These are phyloP conservation scores for Dothidotthia symphoricarpi DNA, from an alignment of 2,329 filamentous ascomycete genomes.

Conservation along the genomic window DNA sequence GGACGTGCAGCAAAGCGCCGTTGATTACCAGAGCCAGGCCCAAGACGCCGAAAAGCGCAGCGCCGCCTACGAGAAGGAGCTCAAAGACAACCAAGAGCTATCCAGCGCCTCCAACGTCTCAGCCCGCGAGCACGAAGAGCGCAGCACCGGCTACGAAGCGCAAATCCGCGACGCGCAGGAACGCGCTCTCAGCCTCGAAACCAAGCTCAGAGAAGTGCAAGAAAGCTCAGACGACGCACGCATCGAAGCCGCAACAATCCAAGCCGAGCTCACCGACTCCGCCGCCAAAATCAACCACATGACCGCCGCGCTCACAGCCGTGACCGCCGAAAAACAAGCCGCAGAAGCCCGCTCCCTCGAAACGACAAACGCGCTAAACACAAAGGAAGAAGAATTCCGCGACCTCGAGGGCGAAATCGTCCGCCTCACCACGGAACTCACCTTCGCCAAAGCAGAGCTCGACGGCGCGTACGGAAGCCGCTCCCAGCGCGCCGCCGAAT, in stretches of 20 bases:
- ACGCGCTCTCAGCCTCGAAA: slow-evolving; percentile 35
- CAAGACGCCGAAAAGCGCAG: slow-evolving; percentile 28
- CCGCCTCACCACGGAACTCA: slow-evolving; percentile 71
- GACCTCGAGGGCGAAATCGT: slow-evolving; percentile 62
- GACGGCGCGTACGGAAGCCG: slow-evolving; percentile 89
- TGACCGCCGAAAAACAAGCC: slow-evolving; percentile 33
- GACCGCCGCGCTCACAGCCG: slow-evolving; percentile 23
- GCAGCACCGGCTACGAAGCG: slow-evolving; percentile 32
- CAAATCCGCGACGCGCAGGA: slow-evolving; percentile 34
- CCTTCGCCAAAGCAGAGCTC: slow-evolving; percentile 86
- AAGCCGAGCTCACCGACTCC: slow-evolving; percentile 39
- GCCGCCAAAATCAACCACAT: slow-evolving; percentile 32
- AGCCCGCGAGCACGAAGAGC: slow-evolving; percentile 22
- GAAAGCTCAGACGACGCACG: slow-evolving; percentile 34
- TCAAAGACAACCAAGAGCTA: slow-evolving; percentile 32
- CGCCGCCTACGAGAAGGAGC: slow-evolving; percentile 29
- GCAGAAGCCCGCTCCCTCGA: slow-evolving; percentile 33
- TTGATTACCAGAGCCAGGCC: slow-evolving; percentile 33
- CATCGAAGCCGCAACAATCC: slow-evolving; percentile 35
- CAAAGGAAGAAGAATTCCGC: slow-evolving; percentile 39
- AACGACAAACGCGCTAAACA: slow-evolving; percentile 27
- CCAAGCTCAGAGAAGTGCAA: slow-evolving; percentile 33
- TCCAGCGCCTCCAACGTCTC: slow-evolving; percentile 21
- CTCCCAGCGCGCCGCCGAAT: slow-evolving; percentile 66
- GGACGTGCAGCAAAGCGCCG: slow-evolving; percentile 31